phyloP scores from a whole-genome alignment of 2,329 filamentous ascomycete species.

The Rosellinia necatrix region DNA sequence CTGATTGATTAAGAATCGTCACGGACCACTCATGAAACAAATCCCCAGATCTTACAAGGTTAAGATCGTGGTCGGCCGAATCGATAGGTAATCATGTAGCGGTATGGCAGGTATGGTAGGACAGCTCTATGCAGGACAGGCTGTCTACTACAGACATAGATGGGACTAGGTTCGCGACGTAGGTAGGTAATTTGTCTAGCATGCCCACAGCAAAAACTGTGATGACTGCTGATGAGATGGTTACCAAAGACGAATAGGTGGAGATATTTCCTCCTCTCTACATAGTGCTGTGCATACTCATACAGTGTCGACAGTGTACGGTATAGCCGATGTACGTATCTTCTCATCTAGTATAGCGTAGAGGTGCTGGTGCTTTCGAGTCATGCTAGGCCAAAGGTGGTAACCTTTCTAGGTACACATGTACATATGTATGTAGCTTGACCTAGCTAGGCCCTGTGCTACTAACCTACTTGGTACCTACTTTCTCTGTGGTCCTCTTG shows the following conservation, averaged over 20 bases:
- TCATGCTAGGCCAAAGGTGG: no score
- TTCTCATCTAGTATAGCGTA: background rate
- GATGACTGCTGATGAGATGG: conserved; percentile 22
- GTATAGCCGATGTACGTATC: background rate
- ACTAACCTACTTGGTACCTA: no score
- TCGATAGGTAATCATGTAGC: conserved; percentile 1
- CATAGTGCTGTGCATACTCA: no score
- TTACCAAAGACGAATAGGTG: conserved; percentile 19
- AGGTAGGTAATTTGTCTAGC: no score
- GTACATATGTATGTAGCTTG: background rate
- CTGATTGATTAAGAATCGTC: conserved; percentile 22
- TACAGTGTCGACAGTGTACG: no score
- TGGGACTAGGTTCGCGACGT: no score
- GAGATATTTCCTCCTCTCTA: no score
- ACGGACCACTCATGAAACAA: conserved; percentile 5
- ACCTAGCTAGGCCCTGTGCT: background rate
- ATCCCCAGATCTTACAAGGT: background rate
- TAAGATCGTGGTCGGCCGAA: background rate
- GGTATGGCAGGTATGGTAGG: background rate
- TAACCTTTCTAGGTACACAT: background rate
- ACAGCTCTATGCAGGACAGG: background rate
- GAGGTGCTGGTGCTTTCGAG: no score
- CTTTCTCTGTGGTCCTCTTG: background rate
- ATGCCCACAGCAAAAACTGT: background rate
- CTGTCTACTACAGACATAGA: background rate